Evolutionary conservation across 2,329 filamentous ascomycete species (phyloP).

Genomic region (Chalara sp.): DNA sequence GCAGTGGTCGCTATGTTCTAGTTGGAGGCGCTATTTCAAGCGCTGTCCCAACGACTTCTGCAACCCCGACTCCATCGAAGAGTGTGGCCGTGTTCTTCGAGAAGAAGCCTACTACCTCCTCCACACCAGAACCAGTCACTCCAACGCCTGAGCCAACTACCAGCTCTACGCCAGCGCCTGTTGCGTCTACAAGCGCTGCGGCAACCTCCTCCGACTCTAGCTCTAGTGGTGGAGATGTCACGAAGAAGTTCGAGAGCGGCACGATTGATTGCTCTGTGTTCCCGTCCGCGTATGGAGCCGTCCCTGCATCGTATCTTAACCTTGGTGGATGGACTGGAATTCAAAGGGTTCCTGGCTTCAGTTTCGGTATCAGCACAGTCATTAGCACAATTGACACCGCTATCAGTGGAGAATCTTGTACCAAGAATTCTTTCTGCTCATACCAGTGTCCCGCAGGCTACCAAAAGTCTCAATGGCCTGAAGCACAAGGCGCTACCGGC

Average conservation of each 20-base stretch:
- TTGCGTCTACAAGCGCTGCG: conserved; percentile 20
- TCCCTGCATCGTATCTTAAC: conserved; percentile 61
- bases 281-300: conserved; percentile 74
- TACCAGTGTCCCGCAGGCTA: conserved; percentile 90
- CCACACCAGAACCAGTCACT: conserved; percentile 8
- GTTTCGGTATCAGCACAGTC: conserved; percentile 35
- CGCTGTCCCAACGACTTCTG: conserved; percentile 36
- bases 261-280: conserved; percentile 64
- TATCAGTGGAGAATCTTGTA: conserved; percentile 54
- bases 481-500: conserved; percentile 66
- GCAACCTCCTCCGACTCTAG: conserved; percentile 31
- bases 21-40: conserved; percentile 45
- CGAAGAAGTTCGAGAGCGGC: conserved; percentile 69
- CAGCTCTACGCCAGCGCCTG: neutral
- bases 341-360: conserved; percentile 53
- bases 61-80: conserved; percentile 25
- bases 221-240: conserved; percentile 41
- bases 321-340: conserved; percentile 75
- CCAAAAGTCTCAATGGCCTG: conserved; percentile 87
- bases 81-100: conserved; percentile 8
- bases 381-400: conserved; percentile 63
- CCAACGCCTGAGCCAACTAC: conserved; percentile 10
- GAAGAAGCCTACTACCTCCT: conserved; percentile 24
- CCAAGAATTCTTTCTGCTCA: conserved; percentile 68
- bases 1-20: conserved; percentile 62